Evolutionary conservation across 768 basidiomycete species (phyloP).

Genomic region (Epithele typhae): DNA sequence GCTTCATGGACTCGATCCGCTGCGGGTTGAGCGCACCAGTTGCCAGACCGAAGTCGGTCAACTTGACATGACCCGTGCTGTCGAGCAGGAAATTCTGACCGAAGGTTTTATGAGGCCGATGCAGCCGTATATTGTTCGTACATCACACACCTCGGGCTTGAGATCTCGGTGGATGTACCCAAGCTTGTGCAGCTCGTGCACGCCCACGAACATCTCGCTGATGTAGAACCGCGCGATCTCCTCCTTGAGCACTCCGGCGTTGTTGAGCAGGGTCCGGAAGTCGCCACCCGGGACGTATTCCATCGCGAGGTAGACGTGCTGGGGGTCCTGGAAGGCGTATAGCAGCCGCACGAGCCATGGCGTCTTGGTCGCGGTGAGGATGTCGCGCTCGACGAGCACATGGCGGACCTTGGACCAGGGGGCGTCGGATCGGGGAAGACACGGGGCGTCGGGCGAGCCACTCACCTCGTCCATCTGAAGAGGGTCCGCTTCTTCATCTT

Average conservation of each 20-base stretch:
- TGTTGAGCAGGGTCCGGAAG: constrained; percentile 95
- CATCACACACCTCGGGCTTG: constrained; percentile 80
- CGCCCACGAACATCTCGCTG: constrained; percentile 94
- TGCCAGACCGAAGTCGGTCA: constrained; percentile 96
- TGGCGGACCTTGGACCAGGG: constrained; percentile 71
- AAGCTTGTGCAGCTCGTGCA: constrained; percentile 92
- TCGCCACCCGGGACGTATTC: constrained; percentile 99
- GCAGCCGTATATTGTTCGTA: background rate
- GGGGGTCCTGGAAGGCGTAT: constrained; percentile 94
- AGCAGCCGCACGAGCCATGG: constrained; percentile 94
- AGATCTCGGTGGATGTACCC: constrained; percentile 98
- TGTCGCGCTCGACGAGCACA: constrained; percentile 96
- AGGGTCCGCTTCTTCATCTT: constrained; percentile 94
- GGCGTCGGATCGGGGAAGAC: background rate
- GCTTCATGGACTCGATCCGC: constrained; percentile 90
- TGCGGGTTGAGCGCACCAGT: constrained; percentile 94
- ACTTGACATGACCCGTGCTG: constrained; percentile 91
- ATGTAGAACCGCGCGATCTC: constrained; percentile 97
- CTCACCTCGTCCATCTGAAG: constrained; percentile 93
- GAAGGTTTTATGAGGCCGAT: background rate
- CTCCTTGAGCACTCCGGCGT: constrained; percentile 95
- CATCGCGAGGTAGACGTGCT: constrained; percentile 95
- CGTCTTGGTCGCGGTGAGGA: constrained; percentile 94
- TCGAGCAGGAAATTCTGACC: constrained; percentile 96
- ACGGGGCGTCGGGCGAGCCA: constrained; percentile 15